phyloP scores from a whole-genome alignment of 352 stramenopile species.

The Globisporangium alternatum region DNA sequence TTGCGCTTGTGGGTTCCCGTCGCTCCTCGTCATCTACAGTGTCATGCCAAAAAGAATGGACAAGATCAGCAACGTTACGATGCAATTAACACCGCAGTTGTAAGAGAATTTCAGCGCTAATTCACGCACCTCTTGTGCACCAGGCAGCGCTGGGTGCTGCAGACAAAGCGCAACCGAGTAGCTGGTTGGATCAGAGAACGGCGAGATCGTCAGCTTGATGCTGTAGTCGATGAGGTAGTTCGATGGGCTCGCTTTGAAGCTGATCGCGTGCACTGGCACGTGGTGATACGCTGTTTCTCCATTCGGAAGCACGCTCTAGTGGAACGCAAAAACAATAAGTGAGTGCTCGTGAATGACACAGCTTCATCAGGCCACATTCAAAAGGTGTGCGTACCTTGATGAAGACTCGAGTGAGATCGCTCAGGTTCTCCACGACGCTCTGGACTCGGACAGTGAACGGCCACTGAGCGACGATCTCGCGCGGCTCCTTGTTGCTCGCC shows the following conservation, averaged over 20 bases:
- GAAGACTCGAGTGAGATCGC: slow-evolving; percentile 34
- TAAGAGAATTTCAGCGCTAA: too few relatives aligned
- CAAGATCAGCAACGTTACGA: not conserved
- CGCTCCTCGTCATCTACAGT: not conserved
- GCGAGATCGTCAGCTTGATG: slow-evolving; percentile 37
- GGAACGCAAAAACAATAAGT: not conserved
- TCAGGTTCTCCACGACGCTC: slow-evolving; percentile 25
- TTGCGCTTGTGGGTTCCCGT: not conserved
- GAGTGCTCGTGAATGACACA: not conserved
- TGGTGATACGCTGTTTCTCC: slow-evolving; percentile 35
- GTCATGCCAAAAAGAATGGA: not conserved
- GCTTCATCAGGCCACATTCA: not conserved
- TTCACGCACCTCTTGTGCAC: slow-evolving; percentile 14
- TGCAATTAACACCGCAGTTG: not conserved
- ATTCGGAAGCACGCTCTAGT: slow-evolving; percentile 36
- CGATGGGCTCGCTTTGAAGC: slow-evolving; percentile 10
- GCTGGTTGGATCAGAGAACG: slow-evolving; percentile 56
- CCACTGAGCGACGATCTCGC: slow-evolving; percentile 52
- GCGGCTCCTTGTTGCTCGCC: slow-evolving; percentile 24
- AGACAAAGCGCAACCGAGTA: slow-evolving; percentile 41
- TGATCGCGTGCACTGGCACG: slow-evolving; percentile 27
- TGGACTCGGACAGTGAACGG: slow-evolving; percentile 37
- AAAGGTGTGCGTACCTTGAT: slow-evolving; percentile 25
- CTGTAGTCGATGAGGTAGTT: slow-evolving; percentile 28
- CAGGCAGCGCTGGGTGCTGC: slow-evolving; percentile 27